Percentiles rank a stretch among this genome's conserved stretches.
Conservation (phyloP, 768 basidiomycete species). For the Paxillus rubicundulus region DNA sequence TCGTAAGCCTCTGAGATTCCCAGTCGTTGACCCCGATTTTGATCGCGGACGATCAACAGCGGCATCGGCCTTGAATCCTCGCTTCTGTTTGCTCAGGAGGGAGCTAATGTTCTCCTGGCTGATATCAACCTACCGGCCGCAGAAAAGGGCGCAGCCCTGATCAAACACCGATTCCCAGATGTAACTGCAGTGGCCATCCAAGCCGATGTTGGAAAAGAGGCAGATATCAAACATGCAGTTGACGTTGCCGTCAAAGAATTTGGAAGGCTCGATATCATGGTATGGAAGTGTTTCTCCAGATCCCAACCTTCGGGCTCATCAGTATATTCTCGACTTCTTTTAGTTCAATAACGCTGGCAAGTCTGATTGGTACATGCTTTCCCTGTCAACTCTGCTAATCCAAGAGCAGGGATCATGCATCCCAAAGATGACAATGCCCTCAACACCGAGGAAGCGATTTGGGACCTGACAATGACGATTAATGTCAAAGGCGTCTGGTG, state of each 20-base stretch:
- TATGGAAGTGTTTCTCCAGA: slow-evolving; percentile 33
- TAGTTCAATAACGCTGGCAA: slow-evolving; percentile 93
- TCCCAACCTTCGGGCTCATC: neutral
- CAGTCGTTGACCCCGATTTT: slow-evolving; percentile 15
- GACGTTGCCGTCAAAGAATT: slow-evolving; percentile 77
- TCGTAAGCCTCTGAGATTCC: slow-evolving; percentile 54
- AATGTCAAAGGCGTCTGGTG: slow-evolving; percentile 99
- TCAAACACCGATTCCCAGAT: slow-evolving; percentile 65
- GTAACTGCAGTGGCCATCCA: slow-evolving; percentile 66
- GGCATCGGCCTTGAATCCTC: slow-evolving; percentile 96
- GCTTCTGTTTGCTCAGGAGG: slow-evolving; percentile 93
- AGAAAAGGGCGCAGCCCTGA: slow-evolving; percentile 60
- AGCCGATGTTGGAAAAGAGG: slow-evolving; percentile 88
- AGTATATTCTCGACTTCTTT: neutral
- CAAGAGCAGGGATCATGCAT: slow-evolving; percentile 88
- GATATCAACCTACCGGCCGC: slow-evolving; percentile 83
- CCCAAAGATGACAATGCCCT: slow-evolving; percentile 91
- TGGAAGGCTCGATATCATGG: slow-evolving; percentile 95
- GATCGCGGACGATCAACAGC: slow-evolving; percentile 41
- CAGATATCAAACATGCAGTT: slow-evolving; percentile 79
- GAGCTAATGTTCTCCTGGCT: slow-evolving; percentile 84
- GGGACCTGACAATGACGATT: slow-evolving; percentile 91
- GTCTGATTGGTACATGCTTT: slow-evolving; percentile 8
- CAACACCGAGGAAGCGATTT: slow-evolving; percentile 95
- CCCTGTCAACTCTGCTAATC: neutral